Evolutionary conservation across 306 rosid species (phyloP), one percentile per base, ranked within the genome.

Genomic region (Spatholobus suberectus): DNA sequence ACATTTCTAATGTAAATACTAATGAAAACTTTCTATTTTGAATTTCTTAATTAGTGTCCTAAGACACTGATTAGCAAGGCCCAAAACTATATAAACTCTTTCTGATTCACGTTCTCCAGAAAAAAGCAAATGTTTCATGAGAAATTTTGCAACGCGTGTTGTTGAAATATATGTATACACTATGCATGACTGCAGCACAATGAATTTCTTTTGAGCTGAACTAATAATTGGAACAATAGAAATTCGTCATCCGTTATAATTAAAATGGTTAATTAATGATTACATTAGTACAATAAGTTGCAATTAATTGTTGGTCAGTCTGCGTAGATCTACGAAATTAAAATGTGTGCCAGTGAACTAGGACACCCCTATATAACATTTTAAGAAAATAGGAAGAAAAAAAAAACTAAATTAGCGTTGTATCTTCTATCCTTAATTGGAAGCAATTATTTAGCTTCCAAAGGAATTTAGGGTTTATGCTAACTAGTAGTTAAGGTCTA

Each of bases 401-500:
- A 7, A 8, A 5, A 27, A 61, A 47, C 34, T 17, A 15, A 20
- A n/a, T 52, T 24, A 24, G n/a, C 54, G 76, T 54, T 37, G 8
- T 26, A 57, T 54, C 44, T 52, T 67, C 13, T 2, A 37, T 24
- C 21, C 10, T 0, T 3, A 66, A 34, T 35, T 47, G 41, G 63
- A 43, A 61, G 32, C 34, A 76, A 26, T 40, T 9, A 29, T 5
- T 54, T 59, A 67, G 23, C 37, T 32, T 18, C 24, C 65, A n/a
- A 12, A 65, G 46, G 18, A 62, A 61, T 14, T 43, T 63, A 77
- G 73, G 61, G 81, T 46, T 77, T 75, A 18, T 29, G 5, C 9
- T 77, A 12, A 63, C 72, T 61, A 18, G 27, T 59, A 1, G 20
- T 6, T 54, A 34, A 34, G 51, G 9, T 37, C 37, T 54, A 54